Percentiles rank a stretch among this genome's conserved stretches.
These are phyloP conservation scores for Rhodotorula glutinis DNA, from an alignment of 1,284 basidiomycete species.

Conservation along the genomic window DNA sequence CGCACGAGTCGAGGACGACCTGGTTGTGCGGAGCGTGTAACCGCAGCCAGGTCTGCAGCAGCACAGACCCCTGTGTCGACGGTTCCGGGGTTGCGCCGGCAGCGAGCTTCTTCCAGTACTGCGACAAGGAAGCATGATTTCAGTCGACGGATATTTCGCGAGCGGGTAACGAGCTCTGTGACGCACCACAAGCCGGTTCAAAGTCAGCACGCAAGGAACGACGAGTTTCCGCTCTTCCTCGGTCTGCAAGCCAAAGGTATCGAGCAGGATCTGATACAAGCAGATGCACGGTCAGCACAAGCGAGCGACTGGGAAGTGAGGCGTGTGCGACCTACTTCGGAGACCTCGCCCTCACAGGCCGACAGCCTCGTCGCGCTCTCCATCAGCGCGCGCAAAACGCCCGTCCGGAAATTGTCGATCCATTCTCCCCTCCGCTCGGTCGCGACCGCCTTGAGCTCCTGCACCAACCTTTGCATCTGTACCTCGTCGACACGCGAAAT, in stretches of 20 bases:
- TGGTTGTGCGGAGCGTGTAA: conserved; percentile 64
- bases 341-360: conserved; percentile 46
- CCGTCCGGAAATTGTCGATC: conserved; percentile 59
- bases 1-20: conserved; percentile 65
- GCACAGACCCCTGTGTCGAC: conserved; percentile 77
- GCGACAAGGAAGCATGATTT: conserved; percentile 46
- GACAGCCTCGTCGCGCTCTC: conserved; percentile 61
- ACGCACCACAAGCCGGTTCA: conserved; percentile 60
- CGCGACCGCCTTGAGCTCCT: conserved; percentile 59
- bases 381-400: conserved; percentile 67
- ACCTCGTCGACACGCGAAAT: conserved; percentile 59
- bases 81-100: conserved; percentile 47
- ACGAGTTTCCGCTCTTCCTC: conserved; percentile 55
- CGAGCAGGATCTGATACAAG: conserved; percentile 57
- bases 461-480: conserved; percentile 61
- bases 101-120: conserved; percentile 39
- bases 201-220: conserved; percentile 63
- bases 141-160: background rate
- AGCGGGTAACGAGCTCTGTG: too few relatives aligned
- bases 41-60: conserved; percentile 75
- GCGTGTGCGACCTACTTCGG: conserved; percentile 46
- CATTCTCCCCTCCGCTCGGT: conserved; percentile 58
- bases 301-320: background rate
- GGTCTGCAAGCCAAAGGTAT: conserved; percentile 60
- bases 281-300: conserved; percentile 9